Base-by-base conservation (phyloP, 2,329 filamentous ascomycete species). In the Zymoseptoria ardabiliae region DNA sequence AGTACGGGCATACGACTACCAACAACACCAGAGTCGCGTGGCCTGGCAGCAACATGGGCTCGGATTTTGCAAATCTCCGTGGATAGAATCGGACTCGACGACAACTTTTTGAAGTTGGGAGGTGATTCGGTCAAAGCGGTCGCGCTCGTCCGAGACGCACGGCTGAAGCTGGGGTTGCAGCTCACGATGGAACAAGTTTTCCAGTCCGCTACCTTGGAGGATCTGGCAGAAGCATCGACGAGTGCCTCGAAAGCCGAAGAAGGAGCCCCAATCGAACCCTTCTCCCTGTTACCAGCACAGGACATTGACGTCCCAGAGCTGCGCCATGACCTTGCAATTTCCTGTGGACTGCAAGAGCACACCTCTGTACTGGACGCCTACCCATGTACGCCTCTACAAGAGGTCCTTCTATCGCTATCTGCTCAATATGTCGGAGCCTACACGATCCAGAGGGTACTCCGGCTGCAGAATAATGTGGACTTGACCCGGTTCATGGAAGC, bases 341-440 rank as follows among this genome's bases (percentile, higher is more conserved):
- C 49, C 22, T 51, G 49, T 20, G 10, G 22, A 51, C n/a, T 51
- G 2, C 49, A 10, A 20, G 13, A n/a, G 22, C 22, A 23, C 49
- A 11, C 49, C 49, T 10, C 19, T 11, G 22, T 51, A 20, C 10
- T 5, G n/a, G 49, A 51, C 19, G 22, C 22, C 10, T 51, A 51
- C 28, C 55, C 55, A 6, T 82, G 80, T 69, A 81, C 80, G 0
- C 77, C 81, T 0, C 71, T 82, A 1, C 82, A 85, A 60, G 80
- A 83, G 66, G 79, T 77, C 1, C 74, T 84, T 1, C 78, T 84
- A 73, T 79, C 81, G 0, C 68, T 84, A 4, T 80, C 81, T 2
- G 74, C 76, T 58, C 81, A 80, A 66, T 73, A 78, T 22, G 74
- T 75, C 35, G 81, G 80, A 49, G 77, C 79, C 0, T 85, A 83